Conservation (phyloP, 495 filamentous ascomycete species). For the Tuber melanosporum region DNA sequence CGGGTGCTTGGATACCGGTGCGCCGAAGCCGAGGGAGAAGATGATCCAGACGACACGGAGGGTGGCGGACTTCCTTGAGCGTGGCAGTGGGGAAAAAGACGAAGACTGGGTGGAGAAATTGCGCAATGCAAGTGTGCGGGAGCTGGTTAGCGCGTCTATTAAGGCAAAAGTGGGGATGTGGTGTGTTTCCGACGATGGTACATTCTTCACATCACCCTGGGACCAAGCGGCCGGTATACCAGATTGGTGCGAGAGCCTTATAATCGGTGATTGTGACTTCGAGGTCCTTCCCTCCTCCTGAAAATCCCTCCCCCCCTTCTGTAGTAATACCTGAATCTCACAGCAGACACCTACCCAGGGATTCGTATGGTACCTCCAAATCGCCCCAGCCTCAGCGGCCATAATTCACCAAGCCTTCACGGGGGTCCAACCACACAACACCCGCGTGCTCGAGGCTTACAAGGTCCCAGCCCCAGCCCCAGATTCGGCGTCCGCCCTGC, state of each 20-base stretch:
- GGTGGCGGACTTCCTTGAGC: neutral
- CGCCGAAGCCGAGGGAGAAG: neutral
- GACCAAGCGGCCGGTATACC: neutral
- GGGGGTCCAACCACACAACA: neutral
- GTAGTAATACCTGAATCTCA: neutral
- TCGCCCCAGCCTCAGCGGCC: neutral
- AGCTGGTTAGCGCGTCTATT: neutral
- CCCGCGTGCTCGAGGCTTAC: neutral
- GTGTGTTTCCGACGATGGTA: constrained; percentile 1
- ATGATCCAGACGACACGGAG: neutral
- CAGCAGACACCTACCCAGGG: neutral
- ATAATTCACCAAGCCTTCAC: neutral
- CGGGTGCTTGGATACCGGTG: neutral
- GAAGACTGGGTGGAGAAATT: constrained; percentile 1
- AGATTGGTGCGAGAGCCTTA: neutral
- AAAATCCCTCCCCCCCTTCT: neutral
- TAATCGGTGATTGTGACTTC: neutral
- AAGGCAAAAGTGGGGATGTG: neutral
- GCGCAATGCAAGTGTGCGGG: neutral
- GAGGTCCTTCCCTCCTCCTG: neutral
- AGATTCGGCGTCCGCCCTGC: neutral
- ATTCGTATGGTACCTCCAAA: neutral
- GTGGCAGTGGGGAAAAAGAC: neutral
- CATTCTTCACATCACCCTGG: neutral
- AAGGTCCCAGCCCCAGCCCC: neutral